phyloP scores from a whole-genome alignment of 2,329 filamentous ascomycete genomes.

The Penicillium sp. region DNA sequence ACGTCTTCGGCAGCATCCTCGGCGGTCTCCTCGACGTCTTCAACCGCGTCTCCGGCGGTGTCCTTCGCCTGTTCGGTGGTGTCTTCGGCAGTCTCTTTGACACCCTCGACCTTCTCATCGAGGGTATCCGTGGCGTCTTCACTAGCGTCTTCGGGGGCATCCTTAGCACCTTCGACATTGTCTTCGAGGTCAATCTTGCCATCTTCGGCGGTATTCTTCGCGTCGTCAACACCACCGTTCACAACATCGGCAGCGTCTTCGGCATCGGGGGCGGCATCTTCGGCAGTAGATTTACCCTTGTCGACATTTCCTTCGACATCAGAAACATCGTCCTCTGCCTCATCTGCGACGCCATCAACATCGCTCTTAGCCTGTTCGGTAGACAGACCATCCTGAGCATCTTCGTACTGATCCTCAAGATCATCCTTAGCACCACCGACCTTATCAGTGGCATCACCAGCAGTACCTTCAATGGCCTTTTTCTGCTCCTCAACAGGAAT shows the following conservation, averaged over 20 bases:
- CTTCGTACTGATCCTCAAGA: slow-evolving; percentile 42
- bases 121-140: slow-evolving; percentile 18
- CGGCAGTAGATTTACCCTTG: slow-evolving; percentile 50
- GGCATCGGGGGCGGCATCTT: slow-evolving; percentile 1
- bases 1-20: slow-evolving; percentile 29
- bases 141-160: not conserved
- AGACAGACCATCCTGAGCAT: slow-evolving; percentile 39
- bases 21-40: slow-evolving; percentile 33
- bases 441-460: slow-evolving; percentile 48
- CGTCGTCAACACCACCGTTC: slow-evolving; percentile 27
- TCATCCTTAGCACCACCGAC: slow-evolving; percentile 49
- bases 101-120: slow-evolving; percentile 16
- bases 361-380: slow-evolving; percentile 9
- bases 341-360: slow-evolving; percentile 20
- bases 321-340: slow-evolving; percentile 12
- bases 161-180: slow-evolving; percentile 17
- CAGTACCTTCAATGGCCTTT: slow-evolving; percentile 40
- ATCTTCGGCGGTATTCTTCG: slow-evolving; percentile 17
- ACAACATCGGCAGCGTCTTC: slow-evolving; percentile 15
- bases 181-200: slow-evolving; percentile 11
- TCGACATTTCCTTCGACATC: slow-evolving; percentile 45
- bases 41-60: slow-evolving; percentile 21
- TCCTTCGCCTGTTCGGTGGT: too few species aligned
- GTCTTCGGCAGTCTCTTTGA: slow-evolving; percentile 24
- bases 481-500: slow-evolving; percentile 29